Base-by-base conservation (phyloP, 352 stramenopile species). In the Globisporangium spinosum region DNA sequence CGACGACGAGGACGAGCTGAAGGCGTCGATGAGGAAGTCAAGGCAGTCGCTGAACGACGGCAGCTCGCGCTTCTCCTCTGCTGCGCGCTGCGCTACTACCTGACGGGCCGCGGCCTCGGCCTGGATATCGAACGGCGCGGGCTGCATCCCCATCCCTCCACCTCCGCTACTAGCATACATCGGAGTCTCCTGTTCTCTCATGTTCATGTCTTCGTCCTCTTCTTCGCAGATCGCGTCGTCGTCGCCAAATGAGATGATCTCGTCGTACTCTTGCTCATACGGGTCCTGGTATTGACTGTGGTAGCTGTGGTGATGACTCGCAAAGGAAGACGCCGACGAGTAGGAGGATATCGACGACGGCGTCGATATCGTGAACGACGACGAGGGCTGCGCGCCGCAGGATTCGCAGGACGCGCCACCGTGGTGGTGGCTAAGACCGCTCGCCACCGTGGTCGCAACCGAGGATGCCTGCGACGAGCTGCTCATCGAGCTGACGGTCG, bases 1-100 rank as follows among this genome's bases (percentile, higher is more conserved):
- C 17, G 57, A 49, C 6, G 60, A 53, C 17, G 57, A 63, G 6
- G 32, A 63, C 17, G 57, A 38, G 47, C 61, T 59, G 22, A 68
- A 68, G 4, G n/a, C n/a, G 27, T 70, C 65, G 23, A 70, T 70
- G 45, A 70, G 49, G 53, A 65, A 70, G 58, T 70, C 65, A 17
- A 70, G 34, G 25, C 56, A 70, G 17, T 65, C 57, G 9, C 60
- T 56, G 45, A 70, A 65, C 57, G 65, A 65, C 40, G 65, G 65
- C 49, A 70, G 20, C 13, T 70, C 65, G 23, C 23, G 23, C 13
- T 69, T 61, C n/a, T 63, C 27, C 0, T 59, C 9, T 32, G 35
- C 3, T 32, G 15, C 25, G 23, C 20, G n/a, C 2, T 58, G 13
- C 23, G 40, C 27, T 4, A 17, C 60, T 13, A 25, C 40, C 38